Evolutionary conservation across 148 eudicot species (phyloP).

Genomic region (Nyssa sinensis): DNA sequence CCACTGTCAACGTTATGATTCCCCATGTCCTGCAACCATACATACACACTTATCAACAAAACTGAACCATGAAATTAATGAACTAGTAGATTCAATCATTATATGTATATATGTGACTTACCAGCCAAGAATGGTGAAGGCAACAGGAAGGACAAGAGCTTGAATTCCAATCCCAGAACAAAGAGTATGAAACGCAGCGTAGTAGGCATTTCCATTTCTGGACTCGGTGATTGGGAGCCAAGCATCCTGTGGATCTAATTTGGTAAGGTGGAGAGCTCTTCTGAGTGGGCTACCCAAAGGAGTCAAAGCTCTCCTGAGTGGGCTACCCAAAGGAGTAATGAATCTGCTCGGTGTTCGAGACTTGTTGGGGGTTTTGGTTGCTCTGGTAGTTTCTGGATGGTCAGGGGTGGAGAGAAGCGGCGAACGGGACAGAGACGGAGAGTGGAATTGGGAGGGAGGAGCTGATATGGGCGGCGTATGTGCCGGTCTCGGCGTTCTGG

Average conservation of each 20-base stretch:
- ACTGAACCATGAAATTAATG: not conserved
- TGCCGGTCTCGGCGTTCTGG: constrained; percentile 59
- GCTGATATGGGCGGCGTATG: constrained; percentile 37
- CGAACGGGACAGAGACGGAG: constrained; percentile 82
- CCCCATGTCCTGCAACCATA: constrained; percentile 74
- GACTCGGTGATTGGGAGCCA: constrained; percentile 91
- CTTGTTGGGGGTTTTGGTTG: constrained; percentile 36
- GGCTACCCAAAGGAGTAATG: constrained; percentile 55
- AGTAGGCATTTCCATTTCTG: constrained; percentile 68
- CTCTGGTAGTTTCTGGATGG: not conserved
- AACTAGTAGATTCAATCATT: not conserved
- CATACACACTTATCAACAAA: not conserved
- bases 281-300: constrained; percentile 64
- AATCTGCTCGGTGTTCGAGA: constrained; percentile 44
- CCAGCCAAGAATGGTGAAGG: constrained; percentile 91
- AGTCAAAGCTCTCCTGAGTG: constrained; percentile 60
- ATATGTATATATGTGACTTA: constrained; percentile 17
- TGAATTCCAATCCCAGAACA: constrained; percentile 75
- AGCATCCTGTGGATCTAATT: constrained; percentile 83
- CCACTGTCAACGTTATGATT: constrained; percentile 58
- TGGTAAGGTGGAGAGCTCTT: constrained; percentile 62
- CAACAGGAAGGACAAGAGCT: constrained; percentile 76
- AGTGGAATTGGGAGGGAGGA: constrained; percentile 67
- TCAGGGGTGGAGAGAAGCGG: constrained; percentile 55
- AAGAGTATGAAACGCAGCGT: constrained; percentile 70